A percentile compares a stretch with the other conserved stretches of the same genome.
These are phyloP conservation scores for Tephrocybe sp. DNA, from an alignment of 768 basidiomycete species.

Conservation along the genomic window DNA sequence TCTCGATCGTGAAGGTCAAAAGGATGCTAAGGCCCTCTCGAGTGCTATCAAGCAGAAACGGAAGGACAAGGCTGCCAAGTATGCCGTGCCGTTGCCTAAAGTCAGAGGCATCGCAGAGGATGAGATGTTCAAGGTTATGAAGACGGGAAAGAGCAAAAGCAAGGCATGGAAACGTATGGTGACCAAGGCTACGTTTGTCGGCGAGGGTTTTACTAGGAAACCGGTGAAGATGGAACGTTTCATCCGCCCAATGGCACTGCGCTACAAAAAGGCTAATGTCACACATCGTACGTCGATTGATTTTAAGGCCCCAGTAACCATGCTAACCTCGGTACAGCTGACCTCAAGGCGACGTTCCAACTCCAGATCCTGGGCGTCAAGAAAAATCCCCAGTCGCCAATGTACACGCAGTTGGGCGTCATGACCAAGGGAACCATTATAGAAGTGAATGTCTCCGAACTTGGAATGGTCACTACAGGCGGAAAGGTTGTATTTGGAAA, in stretches of 20 bases:
- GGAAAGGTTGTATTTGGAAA: slow-evolving; percentile 94
- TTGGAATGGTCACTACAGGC: slow-evolving; percentile 96
- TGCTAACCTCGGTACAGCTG: slow-evolving; percentile 50
- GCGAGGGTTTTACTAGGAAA: slow-evolving; percentile 96
- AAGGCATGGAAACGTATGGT: slow-evolving; percentile 99
- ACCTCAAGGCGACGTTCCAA: slow-evolving; percentile 98
- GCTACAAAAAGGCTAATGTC: slow-evolving; percentile 98
- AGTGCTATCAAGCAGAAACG: slow-evolving; percentile 97
- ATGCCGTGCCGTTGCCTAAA: slow-evolving; percentile 93
- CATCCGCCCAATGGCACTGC: slow-evolving; percentile 94
- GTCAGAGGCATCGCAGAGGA: slow-evolving; percentile 98
- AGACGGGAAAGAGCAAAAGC: slow-evolving; percentile 93
- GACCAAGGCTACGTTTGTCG: slow-evolving; percentile 98
- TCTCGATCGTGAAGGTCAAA: slow-evolving; percentile 96
- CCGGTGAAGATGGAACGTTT: slow-evolving; percentile 99
- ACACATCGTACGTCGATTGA: slow-evolving; percentile 79
- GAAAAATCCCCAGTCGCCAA: slow-evolving; percentile 99
- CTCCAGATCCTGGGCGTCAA: slow-evolving; percentile 97
- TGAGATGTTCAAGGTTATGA: slow-evolving; percentile 99
- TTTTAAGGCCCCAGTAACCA: background rate
- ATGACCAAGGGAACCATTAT: slow-evolving; percentile 98
- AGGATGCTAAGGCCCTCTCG: slow-evolving; percentile 94
- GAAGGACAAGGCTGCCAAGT: slow-evolving; percentile 99
- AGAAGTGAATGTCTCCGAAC: slow-evolving; percentile 98
- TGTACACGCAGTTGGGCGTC: slow-evolving; percentile 95